These are phyloP conservation scores for Puccinia brachypodii DNA, from an alignment of 1,284 basidiomycete species.

Conservation along the genomic window DNA sequence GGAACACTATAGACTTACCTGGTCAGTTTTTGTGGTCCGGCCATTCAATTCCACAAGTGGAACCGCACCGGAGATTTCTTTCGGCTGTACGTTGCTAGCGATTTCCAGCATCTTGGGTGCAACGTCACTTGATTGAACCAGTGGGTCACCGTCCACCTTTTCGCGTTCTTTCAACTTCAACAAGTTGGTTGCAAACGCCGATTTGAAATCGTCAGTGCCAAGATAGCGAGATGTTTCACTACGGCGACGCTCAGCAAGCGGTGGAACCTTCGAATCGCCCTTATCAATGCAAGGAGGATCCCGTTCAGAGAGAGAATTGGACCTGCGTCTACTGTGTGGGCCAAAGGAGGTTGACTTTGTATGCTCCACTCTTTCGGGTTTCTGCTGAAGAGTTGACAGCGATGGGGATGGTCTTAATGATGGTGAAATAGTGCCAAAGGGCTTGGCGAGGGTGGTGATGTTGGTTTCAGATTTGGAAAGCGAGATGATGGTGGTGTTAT, in stretches of 20 bases:
- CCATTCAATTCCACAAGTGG: not conserved
- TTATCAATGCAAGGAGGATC: not conserved
- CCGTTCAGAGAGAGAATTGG: conserved; percentile 17
- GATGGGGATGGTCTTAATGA: conserved; percentile 18
- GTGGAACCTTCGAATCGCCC: not conserved
- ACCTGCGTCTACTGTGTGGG: not conserved
- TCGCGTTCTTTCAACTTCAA: conserved; percentile 34
- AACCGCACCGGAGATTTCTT: not conserved
- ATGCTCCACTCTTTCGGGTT: not conserved
- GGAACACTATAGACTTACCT: not conserved
- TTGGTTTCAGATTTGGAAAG: conserved; percentile 16
- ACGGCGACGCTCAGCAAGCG: conserved; percentile 37
- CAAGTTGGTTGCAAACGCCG: conserved; percentile 31
- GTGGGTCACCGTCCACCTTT: not conserved
- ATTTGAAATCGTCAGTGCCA: conserved; percentile 37
- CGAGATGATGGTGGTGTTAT: not conserved
- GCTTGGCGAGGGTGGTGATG: not conserved
- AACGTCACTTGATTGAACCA: not conserved
- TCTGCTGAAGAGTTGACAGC: conserved; percentile 15
- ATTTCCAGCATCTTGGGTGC: not conserved
- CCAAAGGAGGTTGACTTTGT: not conserved
- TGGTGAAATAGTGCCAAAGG: not conserved
- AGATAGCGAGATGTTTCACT: conserved; percentile 45
- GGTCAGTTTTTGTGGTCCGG: not conserved
- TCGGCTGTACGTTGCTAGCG: not conserved